A percentile compares a stretch with the other conserved stretches of the same genome.
Evolutionary conservation across 345 rosid species (phyloP).

Genomic region (Odontarrhena argentea): DNA sequence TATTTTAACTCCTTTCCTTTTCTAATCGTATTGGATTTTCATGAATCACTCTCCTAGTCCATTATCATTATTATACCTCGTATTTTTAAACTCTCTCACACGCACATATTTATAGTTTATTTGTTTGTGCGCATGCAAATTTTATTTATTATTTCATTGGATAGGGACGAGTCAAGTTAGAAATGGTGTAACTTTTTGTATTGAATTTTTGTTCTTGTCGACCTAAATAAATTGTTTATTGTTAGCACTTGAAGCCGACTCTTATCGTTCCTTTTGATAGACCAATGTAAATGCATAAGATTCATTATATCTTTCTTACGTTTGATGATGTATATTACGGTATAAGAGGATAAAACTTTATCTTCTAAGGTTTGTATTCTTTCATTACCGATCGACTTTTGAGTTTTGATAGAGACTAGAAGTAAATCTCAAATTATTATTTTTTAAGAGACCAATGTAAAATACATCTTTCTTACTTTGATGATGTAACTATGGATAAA

Average conservation of each 20-base stretch:
- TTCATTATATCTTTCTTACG: conserved; percentile 21
- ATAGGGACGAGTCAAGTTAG: conserved; percentile 33
- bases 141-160: conserved; percentile 21
- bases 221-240: neutral
- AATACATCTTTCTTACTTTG: too few species aligned
- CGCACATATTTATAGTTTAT: neutral
- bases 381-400: neutral
- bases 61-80: conserved; percentile 37
- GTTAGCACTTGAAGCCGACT: conserved; percentile 22
- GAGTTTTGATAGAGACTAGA: neutral
- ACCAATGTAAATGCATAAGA: conserved; percentile 27
- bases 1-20: conserved; percentile 30
- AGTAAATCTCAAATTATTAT: too few species aligned
- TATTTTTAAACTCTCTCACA: conserved; percentile 16
- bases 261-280: conserved; percentile 11
- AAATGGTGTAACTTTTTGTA: conserved; percentile 16
- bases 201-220: conserved; percentile 22
- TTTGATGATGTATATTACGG: conserved; percentile 17
- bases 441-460: too few species aligned
- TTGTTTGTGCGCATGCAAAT: conserved; percentile 29
- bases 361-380: neutral
- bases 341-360: conserved; percentile 15
- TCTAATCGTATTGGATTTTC: conserved; percentile 38
- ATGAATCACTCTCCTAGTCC: conserved; percentile 36
- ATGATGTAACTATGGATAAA: too few species aligned